Base-by-base conservation (phyloP, 2,329 filamentous ascomycete genomes). In the Colletotrichum incanum region DNA sequence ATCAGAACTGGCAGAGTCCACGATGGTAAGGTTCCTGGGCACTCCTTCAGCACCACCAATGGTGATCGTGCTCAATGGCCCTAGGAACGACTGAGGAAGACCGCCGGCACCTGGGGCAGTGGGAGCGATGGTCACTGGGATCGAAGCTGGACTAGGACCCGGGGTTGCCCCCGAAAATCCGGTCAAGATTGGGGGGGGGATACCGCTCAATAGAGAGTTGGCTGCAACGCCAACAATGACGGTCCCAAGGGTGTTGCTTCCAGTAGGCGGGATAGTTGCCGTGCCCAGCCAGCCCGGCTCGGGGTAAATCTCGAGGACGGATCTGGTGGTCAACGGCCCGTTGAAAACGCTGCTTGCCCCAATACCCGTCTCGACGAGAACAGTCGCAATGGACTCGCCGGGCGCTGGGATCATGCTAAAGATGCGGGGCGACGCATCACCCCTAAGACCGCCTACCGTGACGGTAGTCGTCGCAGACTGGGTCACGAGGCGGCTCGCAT, bases 11-110 rank as follows among this genome's bases (percentile, higher is more conserved):
- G 50, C 26, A 16, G 68, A 61, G 49, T 68, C 49, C 7, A 59
- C 50, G 9, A 72, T 45, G 16, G 69, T 72, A 7, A 69, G 23
- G 28, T 69, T 72, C 8, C 69, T 63, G n/a, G 69, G 69, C 14
- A 72, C 69, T 3, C 59, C 65, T 7, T 68, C n/a, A 0, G 69
- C 69, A 14, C 69, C 69, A 12, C 69, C 69, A 14, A 72, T 34
- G 16, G 28, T 69, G 59, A 69, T 23, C 8, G 69, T 72, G 23
- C 20, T 67, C 23, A 14, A 66, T 1, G 56, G 47, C 9, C 28
- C 55, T 11, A 31, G n/a, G 43, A 49, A 54, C 1, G 20, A 18
- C 45, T 62, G 59, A 5, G 45, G 47, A 9, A n/a, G 20, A 12
- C 16, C 37, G 11, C 37, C 54, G 18, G 41, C 52, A 3, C 59